Conservation (phyloP, 106 monocot genomes). For the Acorus calamus region DNA sequence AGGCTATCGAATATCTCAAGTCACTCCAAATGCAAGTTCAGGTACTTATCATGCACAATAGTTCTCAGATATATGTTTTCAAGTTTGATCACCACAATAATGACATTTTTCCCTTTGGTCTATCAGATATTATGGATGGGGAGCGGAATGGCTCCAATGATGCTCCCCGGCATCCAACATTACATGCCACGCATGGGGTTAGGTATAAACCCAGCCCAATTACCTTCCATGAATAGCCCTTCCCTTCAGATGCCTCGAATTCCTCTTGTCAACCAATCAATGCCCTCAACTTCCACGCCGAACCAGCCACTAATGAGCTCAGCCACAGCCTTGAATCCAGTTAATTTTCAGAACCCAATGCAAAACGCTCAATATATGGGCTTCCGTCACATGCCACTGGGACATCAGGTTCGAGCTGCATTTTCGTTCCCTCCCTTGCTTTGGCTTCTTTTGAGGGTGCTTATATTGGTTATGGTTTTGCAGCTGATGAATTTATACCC, state of each 20-base stretch:
- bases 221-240: constrained; percentile 26
- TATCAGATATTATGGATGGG: constrained; percentile 95
- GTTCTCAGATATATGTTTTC: not conserved
- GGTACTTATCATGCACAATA: constrained; percentile 18
- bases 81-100: not conserved
- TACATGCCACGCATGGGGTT: constrained; percentile 36
- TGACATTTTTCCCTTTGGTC: not conserved
- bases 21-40: constrained; percentile 74
- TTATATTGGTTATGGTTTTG: not conserved
- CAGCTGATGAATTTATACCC: too few relatives aligned
- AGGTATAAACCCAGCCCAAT: constrained; percentile 22
- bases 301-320: constrained; percentile 12
- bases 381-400: constrained; percentile 42
- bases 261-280: constrained; percentile 19
- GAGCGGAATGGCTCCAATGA: constrained; percentile 70
- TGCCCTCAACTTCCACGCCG: constrained; percentile 7
- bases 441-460: not conserved
- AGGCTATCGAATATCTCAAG: constrained; percentile 81
- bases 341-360: constrained; percentile 37
- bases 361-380: constrained; percentile 27
- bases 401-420: constrained; percentile 23
- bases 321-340: constrained; percentile 10
- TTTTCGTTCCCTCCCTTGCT: not conserved
- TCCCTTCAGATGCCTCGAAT: constrained; percentile 29
- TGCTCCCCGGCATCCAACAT: constrained; percentile 58